These are phyloP conservation scores for Solanum peruvianum DNA, from an alignment of 257 asterid species.

Conservation along the genomic window DNA sequence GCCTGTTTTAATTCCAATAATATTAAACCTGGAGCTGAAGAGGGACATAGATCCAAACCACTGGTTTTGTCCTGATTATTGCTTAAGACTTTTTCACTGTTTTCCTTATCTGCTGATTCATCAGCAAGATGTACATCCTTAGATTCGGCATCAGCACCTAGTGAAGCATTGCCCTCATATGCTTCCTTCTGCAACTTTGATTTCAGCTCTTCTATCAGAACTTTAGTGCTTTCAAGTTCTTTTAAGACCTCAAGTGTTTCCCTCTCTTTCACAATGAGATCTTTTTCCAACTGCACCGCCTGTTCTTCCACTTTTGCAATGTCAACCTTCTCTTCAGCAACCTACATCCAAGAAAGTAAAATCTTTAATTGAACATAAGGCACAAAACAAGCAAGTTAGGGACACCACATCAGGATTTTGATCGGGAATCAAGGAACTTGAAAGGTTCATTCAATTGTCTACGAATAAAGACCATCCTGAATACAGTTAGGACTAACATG, in stretches of 20 bases:
- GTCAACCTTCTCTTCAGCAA: slow-evolving; percentile 18
- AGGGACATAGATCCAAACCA: slow-evolving; percentile 23
- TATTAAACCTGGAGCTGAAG: slow-evolving; percentile 54
- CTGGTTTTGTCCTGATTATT: neutral
- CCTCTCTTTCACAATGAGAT: slow-evolving; percentile 56
- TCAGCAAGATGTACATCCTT: neutral
- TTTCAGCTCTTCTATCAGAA: slow-evolving; percentile 48
- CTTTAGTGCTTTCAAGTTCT: slow-evolving; percentile 60
- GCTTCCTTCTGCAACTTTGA: slow-evolving; percentile 53
- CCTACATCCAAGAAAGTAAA: neutral
- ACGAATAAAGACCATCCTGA: neutral
- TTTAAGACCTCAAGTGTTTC: slow-evolving; percentile 73
- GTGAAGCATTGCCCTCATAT: slow-evolving; percentile 27
- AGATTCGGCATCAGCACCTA: slow-evolving; percentile 1
- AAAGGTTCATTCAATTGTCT: neutral
- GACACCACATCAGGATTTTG: neutral
- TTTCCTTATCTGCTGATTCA: slow-evolving; percentile 4
- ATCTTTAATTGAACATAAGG: neutral
- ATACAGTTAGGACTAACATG: neutral
- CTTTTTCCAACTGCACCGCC: slow-evolving; percentile 54
- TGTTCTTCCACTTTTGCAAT: slow-evolving; percentile 55
- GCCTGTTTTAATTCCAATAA: slow-evolving; percentile 75
- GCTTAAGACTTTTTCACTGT: neutral
- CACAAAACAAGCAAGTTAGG: neutral
- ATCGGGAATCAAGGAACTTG: neutral